Percentiles rank a stretch among this genome's conserved stretches.
These are phyloP conservation scores for Croton setiger DNA, from an alignment of 441 rosid species.

Conservation along the genomic window DNA sequence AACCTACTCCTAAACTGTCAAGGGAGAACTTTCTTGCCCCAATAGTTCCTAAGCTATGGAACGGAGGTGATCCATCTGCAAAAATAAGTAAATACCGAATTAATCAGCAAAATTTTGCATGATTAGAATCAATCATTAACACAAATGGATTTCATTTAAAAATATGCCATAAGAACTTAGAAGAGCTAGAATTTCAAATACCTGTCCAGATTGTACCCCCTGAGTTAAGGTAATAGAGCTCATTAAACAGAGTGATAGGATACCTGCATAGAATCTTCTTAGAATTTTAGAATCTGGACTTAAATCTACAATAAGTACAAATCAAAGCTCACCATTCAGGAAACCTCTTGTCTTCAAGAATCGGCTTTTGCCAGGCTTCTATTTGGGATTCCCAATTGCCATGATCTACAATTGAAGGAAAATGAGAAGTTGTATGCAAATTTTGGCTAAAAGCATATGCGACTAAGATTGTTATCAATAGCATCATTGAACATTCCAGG, in stretches of 20 bases:
- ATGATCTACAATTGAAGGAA: slow-evolving; percentile 43
- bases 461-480: background rate
- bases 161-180: background rate
- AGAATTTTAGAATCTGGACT: slow-evolving; percentile 14
- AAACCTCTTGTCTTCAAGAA: slow-evolving; percentile 81
- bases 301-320: slow-evolving; percentile 3
- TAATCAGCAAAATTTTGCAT: background rate
- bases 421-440: slow-evolving; percentile 6
- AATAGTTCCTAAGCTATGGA: slow-evolving; percentile 56
- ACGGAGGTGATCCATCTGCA: slow-evolving; percentile 76
- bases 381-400: slow-evolving; percentile 73
- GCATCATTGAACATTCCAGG: background rate
- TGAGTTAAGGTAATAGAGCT: slow-evolving; percentile 85
- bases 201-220: slow-evolving; percentile 97
- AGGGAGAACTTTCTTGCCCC: slow-evolving; percentile 70
- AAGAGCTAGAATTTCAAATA: slow-evolving; percentile 19
- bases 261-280: slow-evolving; percentile 50
- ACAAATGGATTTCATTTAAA: background rate
- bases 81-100: slow-evolving; percentile 2
- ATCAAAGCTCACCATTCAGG: slow-evolving; percentile 68
- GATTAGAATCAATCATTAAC: background rate
- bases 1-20: slow-evolving; percentile 42
- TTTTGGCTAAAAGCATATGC: slow-evolving; percentile 6
- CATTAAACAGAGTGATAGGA: slow-evolving; percentile 77
- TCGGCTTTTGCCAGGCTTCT: slow-evolving; percentile 87